Base-by-base conservation (phyloP, 768 basidiomycete genomes). In the Lactarius vividus region DNA sequence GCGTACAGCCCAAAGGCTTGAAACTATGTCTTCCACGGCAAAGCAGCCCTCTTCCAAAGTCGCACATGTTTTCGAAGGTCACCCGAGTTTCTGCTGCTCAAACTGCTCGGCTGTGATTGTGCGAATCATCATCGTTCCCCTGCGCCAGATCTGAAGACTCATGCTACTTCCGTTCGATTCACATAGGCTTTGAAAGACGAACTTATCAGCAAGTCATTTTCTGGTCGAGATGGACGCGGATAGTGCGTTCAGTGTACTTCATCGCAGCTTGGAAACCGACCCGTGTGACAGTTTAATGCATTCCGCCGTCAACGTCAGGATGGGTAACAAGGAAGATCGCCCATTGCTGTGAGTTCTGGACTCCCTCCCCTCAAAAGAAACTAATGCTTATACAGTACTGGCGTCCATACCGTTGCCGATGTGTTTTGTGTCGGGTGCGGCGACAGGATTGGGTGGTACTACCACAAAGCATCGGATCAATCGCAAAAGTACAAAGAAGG, bases 401-500 rank as follows among this genome's bases (percentile, higher is more conserved):
- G 91, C 5, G 83, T 89, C 4, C 90, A 93, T 69, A 87, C 87
- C 1, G 92, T 94, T 8, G 88, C 90, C 15, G 92, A 94, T 72
- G 84, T 87, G 1, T 92, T 84, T 73, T 94, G 92, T 72, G 60
- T 89, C 37, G 90, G 89, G 0, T 94, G 92, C 76, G 86, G 88
- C 63, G 89, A 89, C 18, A 82, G 89, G 40, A 64, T 93, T 4
- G 91, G 92, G 1, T 94, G 92, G 91, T 91, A 81, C 72, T 94
- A 94, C 70, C 85, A 90, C 74, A 89, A 88, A 72, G 90, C 92
- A 15, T 82, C 87, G 0, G 89, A 93, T 69, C 77, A 79, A 44
- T 81, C 84, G 3, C 92, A 94, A 83, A 92, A 88, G 73, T 93
- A 94, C 73, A 94, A 93, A 75, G 92, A 94, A 83, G 88, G 91